phyloP scores from a whole-genome alignment of 169 alveolate genomes.

The Plasmodium billcollinsi region DNA sequence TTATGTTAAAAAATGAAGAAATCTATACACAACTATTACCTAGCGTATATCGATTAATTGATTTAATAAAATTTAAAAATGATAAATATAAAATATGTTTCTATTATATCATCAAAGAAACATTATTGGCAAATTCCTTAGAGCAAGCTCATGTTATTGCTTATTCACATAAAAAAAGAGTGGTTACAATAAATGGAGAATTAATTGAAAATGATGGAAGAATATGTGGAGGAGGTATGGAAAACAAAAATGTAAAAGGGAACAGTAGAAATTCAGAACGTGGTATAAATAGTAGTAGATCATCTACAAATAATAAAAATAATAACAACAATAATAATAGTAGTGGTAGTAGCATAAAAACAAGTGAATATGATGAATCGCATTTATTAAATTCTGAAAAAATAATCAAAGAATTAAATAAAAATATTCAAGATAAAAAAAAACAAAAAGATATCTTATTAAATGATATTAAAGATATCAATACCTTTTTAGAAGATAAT shows the following conservation, averaged over 20 bases:
- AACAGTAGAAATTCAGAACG: background rate
- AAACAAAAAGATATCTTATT: conserved; percentile 7
- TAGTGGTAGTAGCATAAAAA: conserved; percentile 5
- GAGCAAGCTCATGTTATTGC: conserved; percentile 92
- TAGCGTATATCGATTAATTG: conserved; percentile 89
- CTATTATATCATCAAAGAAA: conserved; percentile 92
- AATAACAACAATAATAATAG: background rate
- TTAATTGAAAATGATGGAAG: conserved; percentile 95
- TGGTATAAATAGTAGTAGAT: background rate
- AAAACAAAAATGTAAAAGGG: conserved; percentile 56
- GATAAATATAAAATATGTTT: conserved; percentile 88
- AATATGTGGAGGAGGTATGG: conserved; percentile 92
- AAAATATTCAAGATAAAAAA: conserved; percentile 34
- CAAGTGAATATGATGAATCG: conserved; percentile 50
- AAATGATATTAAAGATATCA: conserved; percentile 41
- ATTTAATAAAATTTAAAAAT: conserved; percentile 88
- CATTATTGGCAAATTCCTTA: conserved; percentile 91
- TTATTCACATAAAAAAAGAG: conserved; percentile 90
- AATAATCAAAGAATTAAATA: conserved; percentile 15
- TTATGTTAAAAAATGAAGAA: conserved; percentile 73
- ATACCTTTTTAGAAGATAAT: conserved; percentile 53
- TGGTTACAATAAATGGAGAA: conserved; percentile 95
- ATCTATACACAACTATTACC: conserved; percentile 76
- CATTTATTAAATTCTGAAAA: conserved; percentile 26
- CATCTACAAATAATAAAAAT: background rate